Conservation (phyloP, 805 yeast species). For the Ogataea nitratoaversa region DNA sequence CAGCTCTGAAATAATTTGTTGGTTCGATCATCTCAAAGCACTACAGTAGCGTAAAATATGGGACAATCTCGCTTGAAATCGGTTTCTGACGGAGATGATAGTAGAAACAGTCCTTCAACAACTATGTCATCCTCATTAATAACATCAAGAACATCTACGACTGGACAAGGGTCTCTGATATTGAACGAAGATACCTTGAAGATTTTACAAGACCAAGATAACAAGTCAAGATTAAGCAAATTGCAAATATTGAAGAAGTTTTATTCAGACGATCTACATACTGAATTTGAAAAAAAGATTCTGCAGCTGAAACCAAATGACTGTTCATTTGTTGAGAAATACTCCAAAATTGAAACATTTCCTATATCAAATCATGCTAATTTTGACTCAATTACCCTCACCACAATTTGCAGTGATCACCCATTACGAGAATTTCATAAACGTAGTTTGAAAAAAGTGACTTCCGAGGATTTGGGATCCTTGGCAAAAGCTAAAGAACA, state of each 20-base stretch:
- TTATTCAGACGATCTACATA: constrained; percentile 15
- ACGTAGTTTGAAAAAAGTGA: constrained; percentile 18
- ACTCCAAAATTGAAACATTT: constrained; percentile 36
- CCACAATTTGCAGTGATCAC: constrained; percentile 45
- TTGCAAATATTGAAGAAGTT: constrained; percentile 9
- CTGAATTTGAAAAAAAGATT: constrained; percentile 40
- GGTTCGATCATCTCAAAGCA: too few species aligned
- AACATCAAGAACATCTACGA: not conserved
- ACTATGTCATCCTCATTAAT: not conserved
- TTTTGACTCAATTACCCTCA: constrained; percentile 33
- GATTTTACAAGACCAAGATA: constrained; percentile 17
- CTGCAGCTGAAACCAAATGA: constrained; percentile 46
- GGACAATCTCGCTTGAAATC: too few species aligned
- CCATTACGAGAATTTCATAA: constrained; percentile 39
- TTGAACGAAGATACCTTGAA: constrained; percentile 15
- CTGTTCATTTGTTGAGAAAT: constrained; percentile 50
- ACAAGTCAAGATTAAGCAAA: constrained; percentile 2
- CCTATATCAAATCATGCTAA: constrained; percentile 25
- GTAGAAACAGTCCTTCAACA: too few species aligned
- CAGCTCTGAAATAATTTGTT: too few species aligned
- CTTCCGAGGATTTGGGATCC: constrained; percentile 12
- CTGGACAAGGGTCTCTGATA: not conserved
- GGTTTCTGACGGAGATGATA: too few species aligned
- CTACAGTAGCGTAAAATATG: too few species aligned
- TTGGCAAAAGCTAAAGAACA: constrained; percentile 17